These are phyloP conservation scores for Phylloporus sp. DNA, from an alignment of 768 basidiomycete genomes.

Conservation along the genomic window DNA sequence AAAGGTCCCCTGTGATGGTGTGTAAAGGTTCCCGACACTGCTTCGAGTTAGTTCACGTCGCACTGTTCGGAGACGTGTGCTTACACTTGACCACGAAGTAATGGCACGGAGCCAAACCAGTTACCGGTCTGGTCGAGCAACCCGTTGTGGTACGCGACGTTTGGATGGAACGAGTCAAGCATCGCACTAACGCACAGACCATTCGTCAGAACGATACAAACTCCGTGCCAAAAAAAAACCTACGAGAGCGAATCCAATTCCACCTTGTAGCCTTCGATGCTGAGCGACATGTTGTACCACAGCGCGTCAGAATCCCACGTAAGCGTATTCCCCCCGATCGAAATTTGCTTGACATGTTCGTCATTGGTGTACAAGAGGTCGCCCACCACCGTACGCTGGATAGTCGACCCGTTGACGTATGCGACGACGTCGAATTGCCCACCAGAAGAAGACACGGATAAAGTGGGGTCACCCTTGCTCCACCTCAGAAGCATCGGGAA, in stretches of 20 bases:
- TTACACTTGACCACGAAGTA: slow-evolving; percentile 13
- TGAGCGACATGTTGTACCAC: slow-evolving; percentile 15
- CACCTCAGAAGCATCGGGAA: slow-evolving; percentile 12
- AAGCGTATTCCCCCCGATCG: slow-evolving; percentile 8
- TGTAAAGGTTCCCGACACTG: slow-evolving; percentile 4
- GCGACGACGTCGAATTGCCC: slow-evolving; percentile 6
- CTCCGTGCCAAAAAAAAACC: not conserved
- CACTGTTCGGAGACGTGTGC: not conserved
- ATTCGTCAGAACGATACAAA: not conserved
- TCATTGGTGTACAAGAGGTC: not conserved
- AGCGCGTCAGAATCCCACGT: slow-evolving; percentile 8
- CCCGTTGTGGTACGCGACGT: slow-evolving; percentile 12
- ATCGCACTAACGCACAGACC: slow-evolving; percentile 4
- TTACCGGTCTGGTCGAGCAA: slow-evolving; percentile 5
- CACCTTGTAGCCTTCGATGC: slow-evolving; percentile 6
- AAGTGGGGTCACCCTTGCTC: slow-evolving; percentile 10
- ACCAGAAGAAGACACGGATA: not conserved
- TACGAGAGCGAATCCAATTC: slow-evolving; percentile 10
- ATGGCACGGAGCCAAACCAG: slow-evolving; percentile 13
- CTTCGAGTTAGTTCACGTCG: not conserved
- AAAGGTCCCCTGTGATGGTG: not conserved
- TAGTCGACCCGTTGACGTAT: slow-evolving; percentile 6
- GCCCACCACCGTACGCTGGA: not conserved
- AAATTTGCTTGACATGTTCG: slow-evolving; percentile 3
- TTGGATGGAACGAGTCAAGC: slow-evolving; percentile 11